Base-by-base conservation (phyloP, 495 filamentous ascomycete species). In the Chaetomium cochliodes region DNA sequence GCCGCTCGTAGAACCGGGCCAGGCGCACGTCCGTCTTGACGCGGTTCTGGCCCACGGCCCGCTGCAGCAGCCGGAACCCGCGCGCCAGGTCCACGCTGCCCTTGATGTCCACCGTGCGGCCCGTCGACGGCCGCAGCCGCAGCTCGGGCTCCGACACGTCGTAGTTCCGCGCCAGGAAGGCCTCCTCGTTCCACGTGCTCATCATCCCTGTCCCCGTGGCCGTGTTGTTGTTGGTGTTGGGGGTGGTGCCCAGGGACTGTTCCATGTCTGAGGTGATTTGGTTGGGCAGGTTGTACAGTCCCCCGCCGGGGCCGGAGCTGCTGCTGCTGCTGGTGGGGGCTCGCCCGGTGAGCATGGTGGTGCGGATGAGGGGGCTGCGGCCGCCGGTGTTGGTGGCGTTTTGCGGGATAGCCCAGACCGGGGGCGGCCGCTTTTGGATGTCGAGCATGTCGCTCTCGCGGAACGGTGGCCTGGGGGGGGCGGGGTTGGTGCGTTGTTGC, bases 1-100 rank as follows among this genome's bases (percentile, higher is more conserved):
- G 81, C 54, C 89, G 76, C 79, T 93, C 91, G 73, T 93, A 86
- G 64, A 84, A 89, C 63, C 80, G 74, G 76, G 92, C 88, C 64
- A 44, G 60, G 5, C 62, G 53, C 49, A 76, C 70, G 71, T 90
- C 85, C 5, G 23, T 11, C 67, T 67, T 74, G 22, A 93, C 74
- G 16, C 66, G 77, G 71, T 92, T 92, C 22, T 51, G 46, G 0
- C 30, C 13, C n/a, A 72, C 53, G 6, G 81, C 65, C 16, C 74
- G 66, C 13, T 81, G 77, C 57, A 93, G 67, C 51, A 77, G 69
- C 56, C 72, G 70, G 57, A 93, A 77, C 0, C 83, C 86, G 23
- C 78, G 67, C 0, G 78, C 83, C 5, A 89, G 63, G 72, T 90
- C 87, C 11, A 81, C 68, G 2, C 65, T 70, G 26, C 65, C 60